A percentile compares a stretch with the other conserved stretches of the same genome.
Evolutionary conservation across 106 monocot species (phyloP).

Genomic region (Apostasia shenzhenica): DNA sequence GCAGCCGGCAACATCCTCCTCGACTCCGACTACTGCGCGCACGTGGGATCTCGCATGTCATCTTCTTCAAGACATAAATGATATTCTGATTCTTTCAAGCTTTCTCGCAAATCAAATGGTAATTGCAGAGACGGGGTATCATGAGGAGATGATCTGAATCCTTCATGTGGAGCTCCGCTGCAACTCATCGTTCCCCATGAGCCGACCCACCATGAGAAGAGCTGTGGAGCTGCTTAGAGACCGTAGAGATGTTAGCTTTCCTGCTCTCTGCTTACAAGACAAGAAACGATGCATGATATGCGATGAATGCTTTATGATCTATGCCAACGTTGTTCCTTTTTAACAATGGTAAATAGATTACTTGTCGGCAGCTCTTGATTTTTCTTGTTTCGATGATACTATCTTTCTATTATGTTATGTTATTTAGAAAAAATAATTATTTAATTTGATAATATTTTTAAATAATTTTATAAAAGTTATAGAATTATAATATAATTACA

Average conservation of each 20-base stretch:
- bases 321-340: no score
- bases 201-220: conserved; percentile 47
- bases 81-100: no score
- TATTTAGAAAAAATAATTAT: no score
- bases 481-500: no score
- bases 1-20: conserved; percentile 30
- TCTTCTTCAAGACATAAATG: conserved; percentile 7
- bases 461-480: no score
- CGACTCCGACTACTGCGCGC: conserved; percentile 37
- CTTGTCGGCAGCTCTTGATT: no score
- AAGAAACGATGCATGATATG: no score
- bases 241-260: conserved; percentile 13
- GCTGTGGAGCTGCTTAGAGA: conserved; percentile 46
- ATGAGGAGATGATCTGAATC: conserved; percentile 35
- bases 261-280: background rate
- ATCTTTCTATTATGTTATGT: no score
- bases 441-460: no score
- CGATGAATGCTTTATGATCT: no score
- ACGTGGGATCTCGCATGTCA: conserved; percentile 44
- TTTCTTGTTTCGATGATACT: no score
- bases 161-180: conserved; percentile 42
- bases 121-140: conserved; percentile 10
- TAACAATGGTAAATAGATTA: no score
- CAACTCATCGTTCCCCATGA: conserved; percentile 39
- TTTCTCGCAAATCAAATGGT: background rate